phyloP scores from a whole-genome alignment of 2,329 filamentous ascomycete genomes.

The Neophaeococcomyces aloes region DNA sequence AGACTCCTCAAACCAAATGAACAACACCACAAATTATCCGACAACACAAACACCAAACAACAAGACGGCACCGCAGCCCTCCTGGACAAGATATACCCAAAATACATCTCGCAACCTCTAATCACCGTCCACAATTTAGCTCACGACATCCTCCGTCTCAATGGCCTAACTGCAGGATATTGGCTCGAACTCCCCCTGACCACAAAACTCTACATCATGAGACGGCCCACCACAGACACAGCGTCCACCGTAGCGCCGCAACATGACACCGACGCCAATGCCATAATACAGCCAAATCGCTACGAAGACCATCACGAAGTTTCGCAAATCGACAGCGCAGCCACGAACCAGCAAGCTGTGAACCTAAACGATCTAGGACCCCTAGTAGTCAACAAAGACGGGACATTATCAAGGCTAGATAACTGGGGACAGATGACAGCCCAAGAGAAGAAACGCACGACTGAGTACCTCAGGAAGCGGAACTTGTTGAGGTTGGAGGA shows the following conservation, averaged over 20 bases:
- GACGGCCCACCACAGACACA: slow-evolving; percentile 20
- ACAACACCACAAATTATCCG: slow-evolving; percentile 15
- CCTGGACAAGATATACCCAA: slow-evolving; percentile 25
- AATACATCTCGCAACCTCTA: slow-evolving; percentile 8
- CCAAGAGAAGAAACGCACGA: slow-evolving; percentile 55
- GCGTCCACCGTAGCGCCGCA: not conserved
- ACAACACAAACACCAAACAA: slow-evolving; percentile 9
- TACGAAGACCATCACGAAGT: not conserved
- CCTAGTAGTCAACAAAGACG: slow-evolving; percentile 63
- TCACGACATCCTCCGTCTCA: slow-evolving; percentile 17
- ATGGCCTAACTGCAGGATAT: slow-evolving; percentile 37
- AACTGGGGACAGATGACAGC: slow-evolving; percentile 66
- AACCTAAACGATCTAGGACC: slow-evolving; percentile 61
- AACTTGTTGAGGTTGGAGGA: slow-evolving; percentile 53
- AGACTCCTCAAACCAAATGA: slow-evolving; percentile 37
- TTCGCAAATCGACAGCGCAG: not conserved
- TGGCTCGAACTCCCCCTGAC: slow-evolving; percentile 47
- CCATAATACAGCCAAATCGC: not conserved
- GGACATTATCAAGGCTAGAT: slow-evolving; percentile 57
- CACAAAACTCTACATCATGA: slow-evolving; percentile 44
- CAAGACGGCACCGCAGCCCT: slow-evolving; percentile 25
- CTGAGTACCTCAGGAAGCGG: slow-evolving; percentile 56
- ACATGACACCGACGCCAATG: not conserved
- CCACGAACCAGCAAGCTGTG: slow-evolving; percentile 27
- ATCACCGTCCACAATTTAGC: slow-evolving; percentile 23